Base-by-base conservation (phyloP, 1,284 basidiomycete species). In the Leccinum fuscescens region DNA sequence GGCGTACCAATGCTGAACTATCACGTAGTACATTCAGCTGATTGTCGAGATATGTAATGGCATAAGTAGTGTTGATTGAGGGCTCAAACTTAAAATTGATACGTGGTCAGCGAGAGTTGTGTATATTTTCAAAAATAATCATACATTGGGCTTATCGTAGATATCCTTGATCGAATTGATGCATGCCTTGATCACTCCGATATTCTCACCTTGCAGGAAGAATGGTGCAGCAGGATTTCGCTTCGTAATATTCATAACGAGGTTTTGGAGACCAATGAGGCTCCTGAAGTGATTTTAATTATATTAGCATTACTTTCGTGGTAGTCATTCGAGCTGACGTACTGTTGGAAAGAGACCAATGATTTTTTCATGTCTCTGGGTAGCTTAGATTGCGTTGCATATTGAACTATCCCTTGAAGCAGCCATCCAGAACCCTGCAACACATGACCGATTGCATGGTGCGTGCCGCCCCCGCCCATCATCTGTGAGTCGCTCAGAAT, bases 391-490 rank as follows among this genome's bases (percentile, higher is more conserved):
- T 9, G 8, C 35, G 15, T 20, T 14, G 27, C 57, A 22, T 55
- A 53, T 39, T 22, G 57, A 1, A 55, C 17, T 1, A 67, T 67
- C n/a, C 60, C 66, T 0, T 65, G 33, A 5, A 67, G 65, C 3
- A 67, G 20, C 59, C 56, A 70, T 6, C 54, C 66, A 4, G 65
- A 65, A 11, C 51, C 39, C 51, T 69, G 59, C 6, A 70, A 27
- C 6, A 67, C 65, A 35, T 56, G 57, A 17, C 3, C 27, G 6
- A 69, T 67, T 15, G 54, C 29, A 39, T 70, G 66, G 44, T 67
- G 66, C 1, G 53, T 55, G 1, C 68, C 66, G 0, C 53, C 62
- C 52, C 42, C 42, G 17, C 42, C 42, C 42, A 67, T 67, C 27
- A 39, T 57, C 66, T 67, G 2, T 1, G 51, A 50, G 14, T 1